phyloP scores from a whole-genome alignment of 345 rosid genomes.

The Eucalyptus sideroxylon region DNA sequence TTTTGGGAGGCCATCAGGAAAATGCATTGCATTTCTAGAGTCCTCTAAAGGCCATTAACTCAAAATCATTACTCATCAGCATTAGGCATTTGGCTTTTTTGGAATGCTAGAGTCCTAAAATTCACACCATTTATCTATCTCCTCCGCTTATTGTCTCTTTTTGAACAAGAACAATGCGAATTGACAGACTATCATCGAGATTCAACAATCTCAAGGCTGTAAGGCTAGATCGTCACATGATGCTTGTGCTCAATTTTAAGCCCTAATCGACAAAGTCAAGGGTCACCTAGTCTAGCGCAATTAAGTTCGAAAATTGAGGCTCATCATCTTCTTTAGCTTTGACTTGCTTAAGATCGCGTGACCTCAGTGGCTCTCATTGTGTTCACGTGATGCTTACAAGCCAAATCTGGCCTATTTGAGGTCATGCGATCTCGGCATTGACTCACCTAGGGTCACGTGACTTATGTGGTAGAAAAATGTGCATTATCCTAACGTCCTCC shows the following conservation, averaged over 20 bases:
- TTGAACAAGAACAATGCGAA: background rate
- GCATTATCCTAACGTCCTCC: background rate
- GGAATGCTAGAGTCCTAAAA: background rate
- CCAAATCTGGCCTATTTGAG: background rate
- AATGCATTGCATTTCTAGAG: background rate
- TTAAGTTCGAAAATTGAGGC: background rate
- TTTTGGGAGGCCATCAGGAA: background rate
- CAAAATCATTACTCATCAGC: background rate
- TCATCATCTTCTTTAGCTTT: background rate
- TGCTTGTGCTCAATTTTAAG: background rate
- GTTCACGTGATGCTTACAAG: background rate
- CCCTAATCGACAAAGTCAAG: background rate
- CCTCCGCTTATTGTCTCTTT: background rate
- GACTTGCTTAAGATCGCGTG: background rate
- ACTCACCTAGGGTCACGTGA: no score
- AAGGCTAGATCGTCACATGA: background rate
- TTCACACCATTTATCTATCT: background rate
- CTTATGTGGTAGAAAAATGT: background rate
- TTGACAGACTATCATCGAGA: fast-evolving
- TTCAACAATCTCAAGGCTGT: no score
- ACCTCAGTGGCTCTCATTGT: background rate
- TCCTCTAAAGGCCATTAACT: background rate
- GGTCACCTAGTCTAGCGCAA: background rate
- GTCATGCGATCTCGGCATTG: no score
- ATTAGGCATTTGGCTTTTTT: background rate